Conservation (phyloP, 495 filamentous ascomycete genomes). For the Bathelium albidoporum region DNA sequence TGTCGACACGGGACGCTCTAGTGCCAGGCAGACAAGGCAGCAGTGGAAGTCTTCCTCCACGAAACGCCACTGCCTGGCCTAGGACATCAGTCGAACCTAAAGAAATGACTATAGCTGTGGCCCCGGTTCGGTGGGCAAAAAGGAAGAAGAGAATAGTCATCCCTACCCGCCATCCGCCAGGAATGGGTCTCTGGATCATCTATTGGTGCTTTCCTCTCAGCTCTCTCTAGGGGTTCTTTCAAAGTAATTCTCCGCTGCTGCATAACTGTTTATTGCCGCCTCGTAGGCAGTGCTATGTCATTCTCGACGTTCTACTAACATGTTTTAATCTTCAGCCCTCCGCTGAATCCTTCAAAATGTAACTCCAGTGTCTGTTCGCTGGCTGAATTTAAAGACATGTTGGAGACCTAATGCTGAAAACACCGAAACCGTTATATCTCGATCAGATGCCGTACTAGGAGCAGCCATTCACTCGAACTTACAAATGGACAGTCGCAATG, state of each 20-base stretch:
- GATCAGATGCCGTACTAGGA: neutral
- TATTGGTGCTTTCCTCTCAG: conserved; percentile 2
- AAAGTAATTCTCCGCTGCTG: neutral
- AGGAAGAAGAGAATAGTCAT: neutral
- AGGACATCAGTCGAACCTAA: neutral
- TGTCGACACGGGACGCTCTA: neutral
- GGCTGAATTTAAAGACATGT: conserved; percentile 1
- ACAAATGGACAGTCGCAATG: neutral
- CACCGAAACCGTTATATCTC: neutral
- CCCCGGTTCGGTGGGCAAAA: neutral
- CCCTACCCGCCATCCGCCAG: neutral
- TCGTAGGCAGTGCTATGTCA: neutral
- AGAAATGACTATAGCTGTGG: neutral
- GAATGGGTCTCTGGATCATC: neutral
- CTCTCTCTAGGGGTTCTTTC: neutral
- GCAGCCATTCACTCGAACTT: neutral
- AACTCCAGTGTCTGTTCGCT: neutral
- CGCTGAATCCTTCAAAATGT: conserved; percentile 4
- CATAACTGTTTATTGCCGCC: neutral
- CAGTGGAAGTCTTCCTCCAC: neutral
- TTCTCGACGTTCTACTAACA: neutral
- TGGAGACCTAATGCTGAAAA: neutral
- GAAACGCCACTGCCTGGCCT: neutral
- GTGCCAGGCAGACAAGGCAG: neutral
- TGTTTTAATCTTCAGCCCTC: neutral